Evolutionary conservation across 2,329 filamentous ascomycete species (phyloP).

Genomic region (Knufia fluminis): DNA sequence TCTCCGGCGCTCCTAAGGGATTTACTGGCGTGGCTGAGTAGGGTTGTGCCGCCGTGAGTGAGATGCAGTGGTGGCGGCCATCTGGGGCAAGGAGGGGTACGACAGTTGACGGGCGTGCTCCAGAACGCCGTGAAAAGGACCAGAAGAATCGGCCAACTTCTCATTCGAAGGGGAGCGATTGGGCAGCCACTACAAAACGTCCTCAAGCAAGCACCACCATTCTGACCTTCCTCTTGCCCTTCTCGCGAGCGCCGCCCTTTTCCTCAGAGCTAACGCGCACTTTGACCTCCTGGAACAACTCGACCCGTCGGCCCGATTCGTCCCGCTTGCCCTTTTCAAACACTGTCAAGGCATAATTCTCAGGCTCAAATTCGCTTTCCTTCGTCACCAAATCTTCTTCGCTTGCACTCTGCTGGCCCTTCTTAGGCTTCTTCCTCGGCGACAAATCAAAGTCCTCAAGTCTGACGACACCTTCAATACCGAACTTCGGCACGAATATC

Average conservation of each 20-base stretch:
- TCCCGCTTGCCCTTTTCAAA: conserved; percentile 46
- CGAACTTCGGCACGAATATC: conserved; percentile 89
- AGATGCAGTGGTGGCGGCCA: not conserved
- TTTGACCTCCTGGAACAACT: conserved; percentile 84
- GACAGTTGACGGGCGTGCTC: too few species aligned
- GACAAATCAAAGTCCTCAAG: conserved; percentile 59
- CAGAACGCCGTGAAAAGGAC: too few species aligned
- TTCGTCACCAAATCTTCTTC: conserved; percentile 38
- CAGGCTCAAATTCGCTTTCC: conserved; percentile 72
- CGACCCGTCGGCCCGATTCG: conserved; percentile 50
- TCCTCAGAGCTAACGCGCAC: conserved; percentile 87
- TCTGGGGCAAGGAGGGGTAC: not conserved
- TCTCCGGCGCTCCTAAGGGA: conserved; percentile 37
- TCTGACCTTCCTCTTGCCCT: conserved; percentile 71
- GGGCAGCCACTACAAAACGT: too few species aligned
- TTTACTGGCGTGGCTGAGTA: conserved; percentile 27
- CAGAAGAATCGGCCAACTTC: too few species aligned
- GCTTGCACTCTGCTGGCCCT: conserved; percentile 25
- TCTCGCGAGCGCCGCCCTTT: conserved; percentile 62
- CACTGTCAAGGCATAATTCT: conserved; percentile 66
- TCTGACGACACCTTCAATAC: conserved; percentile 85
- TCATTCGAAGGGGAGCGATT: too few species aligned
- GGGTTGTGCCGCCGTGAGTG: conserved; percentile 17
- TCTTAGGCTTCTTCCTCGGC: conserved; percentile 26
- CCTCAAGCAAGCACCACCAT: conserved; percentile 30